Evolutionary conservation across 2,329 filamentous ascomycete species (phyloP), one percentile per base, ranked within the genome.

Genomic region (Ophiostoma himal-ulmi): DNA sequence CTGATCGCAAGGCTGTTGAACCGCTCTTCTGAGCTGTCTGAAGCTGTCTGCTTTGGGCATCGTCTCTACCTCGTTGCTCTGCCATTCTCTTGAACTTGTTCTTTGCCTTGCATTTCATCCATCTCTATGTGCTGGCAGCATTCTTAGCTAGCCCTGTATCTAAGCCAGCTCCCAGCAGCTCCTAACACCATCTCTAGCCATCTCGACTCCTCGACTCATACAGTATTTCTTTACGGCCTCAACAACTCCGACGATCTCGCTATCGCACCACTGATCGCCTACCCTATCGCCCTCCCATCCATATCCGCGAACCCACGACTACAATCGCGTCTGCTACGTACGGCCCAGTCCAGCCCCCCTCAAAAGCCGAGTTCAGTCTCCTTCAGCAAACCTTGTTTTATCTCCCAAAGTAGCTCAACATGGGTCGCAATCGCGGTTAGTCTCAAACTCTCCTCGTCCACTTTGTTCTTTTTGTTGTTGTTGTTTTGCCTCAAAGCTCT

Each of bases 381-480:
- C n/a, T 54, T 20, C 52, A 54, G 52, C n/a, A 13, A 62, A 36
- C 26, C 57, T 62, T 62, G 57, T 34, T 65, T 54, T 67, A 30
- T 67, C 10, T 3, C 41, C 41, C 20, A 36, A 20, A 68, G 8
- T 41, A 68, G 67, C 48, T 67, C 64, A 83, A 80, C 74, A 85
- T 85, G 83, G 83, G 78, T 76, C 83, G 83, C 76, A 85, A 83
- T 83, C 81, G 84, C 79, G 84, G 84, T 85, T 80, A 77, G 83
- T 84, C 74, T 71, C 74, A 70, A 71, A 72, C 65, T 73, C 66
- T 48, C 69, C 26, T 48, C 62, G 34, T 60, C 68, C 69, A 65
- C 68, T 68, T 44, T 30, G 8, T 52, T 36, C 66, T 60, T 62
- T 20, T n/a, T 10, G 3, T 68, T 73, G 1, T 5, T 68, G 72